These are phyloP conservation scores for Ogataea polymorpha DNA, from an alignment of 805 yeast genomes.

Conservation along the genomic window DNA sequence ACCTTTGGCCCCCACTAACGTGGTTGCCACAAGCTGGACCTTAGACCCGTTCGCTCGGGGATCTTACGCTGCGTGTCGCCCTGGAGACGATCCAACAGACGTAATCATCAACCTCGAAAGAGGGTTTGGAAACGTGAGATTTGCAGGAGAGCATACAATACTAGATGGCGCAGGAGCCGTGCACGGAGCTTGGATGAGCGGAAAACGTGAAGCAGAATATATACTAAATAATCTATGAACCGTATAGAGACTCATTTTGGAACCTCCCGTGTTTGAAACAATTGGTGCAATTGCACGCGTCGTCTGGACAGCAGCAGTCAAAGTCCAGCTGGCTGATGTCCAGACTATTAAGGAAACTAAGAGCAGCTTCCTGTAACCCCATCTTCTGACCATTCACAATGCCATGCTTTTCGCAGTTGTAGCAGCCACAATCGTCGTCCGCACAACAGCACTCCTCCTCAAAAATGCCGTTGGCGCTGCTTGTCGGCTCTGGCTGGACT, in stretches of 20 bases:
- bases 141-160: conserved; percentile 90
- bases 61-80: conserved; percentile 69
- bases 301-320: conserved; percentile 33
- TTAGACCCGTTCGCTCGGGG: conserved; percentile 76
- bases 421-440: conserved; percentile 34
- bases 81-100: conserved; percentile 68
- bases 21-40: conserved; percentile 71
- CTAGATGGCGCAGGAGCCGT: conserved; percentile 89
- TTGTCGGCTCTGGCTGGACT: not conserved
- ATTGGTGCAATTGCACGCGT: conserved; percentile 29
- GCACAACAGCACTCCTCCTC: conserved; percentile 27
- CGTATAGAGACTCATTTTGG: conserved; percentile 12
- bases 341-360: conserved; percentile 21
- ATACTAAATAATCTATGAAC: conserved; percentile 22
- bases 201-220: conserved; percentile 29
- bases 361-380: conserved; percentile 21
- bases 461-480: conserved; percentile 1
- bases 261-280: conserved; percentile 34
- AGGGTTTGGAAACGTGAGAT: conserved; percentile 60
- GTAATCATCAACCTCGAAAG: conserved; percentile 57
- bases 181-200: conserved; percentile 87
- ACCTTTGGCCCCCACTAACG: conserved; percentile 36
- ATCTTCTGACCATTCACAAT: conserved; percentile 28
- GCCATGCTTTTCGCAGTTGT: conserved; percentile 34
- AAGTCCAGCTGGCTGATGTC: conserved; percentile 24